Base-by-base conservation (phyloP, 768 basidiomycete genomes). In the Pulveroboletus sp. region DNA sequence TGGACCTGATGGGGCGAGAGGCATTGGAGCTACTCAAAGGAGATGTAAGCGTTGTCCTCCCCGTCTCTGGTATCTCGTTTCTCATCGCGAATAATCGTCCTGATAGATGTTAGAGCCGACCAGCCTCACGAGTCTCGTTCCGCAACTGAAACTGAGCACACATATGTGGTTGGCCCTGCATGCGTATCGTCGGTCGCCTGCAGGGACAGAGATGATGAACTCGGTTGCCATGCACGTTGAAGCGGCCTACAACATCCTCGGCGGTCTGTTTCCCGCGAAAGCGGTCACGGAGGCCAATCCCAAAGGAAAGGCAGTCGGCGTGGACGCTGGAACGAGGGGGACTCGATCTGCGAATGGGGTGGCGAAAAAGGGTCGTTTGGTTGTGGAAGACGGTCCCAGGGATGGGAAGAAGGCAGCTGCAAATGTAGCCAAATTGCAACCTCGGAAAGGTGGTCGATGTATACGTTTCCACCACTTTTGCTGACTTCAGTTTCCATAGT, bases 141-240 rank as follows among this genome's bases (percentile, higher is more conserved):
- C 57, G 7, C 81, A 86, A 59, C 81, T 84, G 57, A 74, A 70
- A 24, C 74, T 79, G 2, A 67, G 75, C 1, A 71, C 76, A 0
- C 80, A 86, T 58, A 72, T 93, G 22, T 87, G 85, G 82, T 68
- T 81, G 38, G 81, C 84, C 1, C 68, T 93, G 17, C 83, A 88
- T 58, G 76, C 80, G 0, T 89, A 93, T 65, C 77, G 80, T 13
- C 71, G 69, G 6, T 69, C 64, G 9, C 73, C 78, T 47, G 51
- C 67, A 1, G 62, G 59, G 11, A 39, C 42, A 13, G 66, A 76
- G 20, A 76, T 80, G 60, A 73, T 69, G 47, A 48, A 65, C 0
- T 58, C 74, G 2, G 73, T 89, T 35, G 67, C 76, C 8, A 59
- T 68, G n/a, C 80, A 82, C 41, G 71, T 79, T 1, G 79, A 77